phyloP scores from a whole-genome alignment of 176 grass and related monocot species.

The Guadua angustifolia region DNA sequence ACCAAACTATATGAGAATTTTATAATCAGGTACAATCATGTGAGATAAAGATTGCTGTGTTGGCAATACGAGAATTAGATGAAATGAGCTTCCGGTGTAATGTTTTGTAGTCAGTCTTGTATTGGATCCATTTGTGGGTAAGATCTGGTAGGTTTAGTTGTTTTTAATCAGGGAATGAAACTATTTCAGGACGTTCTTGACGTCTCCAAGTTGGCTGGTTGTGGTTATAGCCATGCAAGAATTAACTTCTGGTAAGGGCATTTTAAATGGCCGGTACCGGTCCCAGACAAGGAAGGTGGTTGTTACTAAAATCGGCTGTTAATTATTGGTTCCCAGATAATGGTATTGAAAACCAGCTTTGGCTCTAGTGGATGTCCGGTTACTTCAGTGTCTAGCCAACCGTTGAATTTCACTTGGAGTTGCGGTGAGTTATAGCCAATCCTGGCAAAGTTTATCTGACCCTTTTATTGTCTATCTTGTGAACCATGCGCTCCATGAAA shows the following conservation, averaged over 20 bases:
- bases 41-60: background rate
- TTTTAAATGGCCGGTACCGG: background rate
- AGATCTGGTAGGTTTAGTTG: background rate
- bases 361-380: background rate
- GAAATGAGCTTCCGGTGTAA: background rate
- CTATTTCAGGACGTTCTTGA: background rate
- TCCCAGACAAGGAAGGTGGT: background rate
- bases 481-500: background rate
- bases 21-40: background rate
- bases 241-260: background rate
- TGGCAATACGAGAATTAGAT: background rate
- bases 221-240: background rate
- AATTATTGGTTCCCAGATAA: background rate
- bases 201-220: background rate
- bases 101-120: conserved; percentile 5
- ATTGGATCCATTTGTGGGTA: background rate
- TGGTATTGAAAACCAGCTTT: background rate
- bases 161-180: background rate
- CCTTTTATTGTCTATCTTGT: background rate
- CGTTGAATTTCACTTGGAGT: background rate
- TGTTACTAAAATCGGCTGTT: background rate
- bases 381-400: background rate
- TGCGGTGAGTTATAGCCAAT: background rate
- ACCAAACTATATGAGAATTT: conserved; percentile 8
- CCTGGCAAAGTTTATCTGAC: background rate